Evolutionary conservation across 208 protist species (phyloP).

Genomic region (Crithidia expoeki): DNA sequence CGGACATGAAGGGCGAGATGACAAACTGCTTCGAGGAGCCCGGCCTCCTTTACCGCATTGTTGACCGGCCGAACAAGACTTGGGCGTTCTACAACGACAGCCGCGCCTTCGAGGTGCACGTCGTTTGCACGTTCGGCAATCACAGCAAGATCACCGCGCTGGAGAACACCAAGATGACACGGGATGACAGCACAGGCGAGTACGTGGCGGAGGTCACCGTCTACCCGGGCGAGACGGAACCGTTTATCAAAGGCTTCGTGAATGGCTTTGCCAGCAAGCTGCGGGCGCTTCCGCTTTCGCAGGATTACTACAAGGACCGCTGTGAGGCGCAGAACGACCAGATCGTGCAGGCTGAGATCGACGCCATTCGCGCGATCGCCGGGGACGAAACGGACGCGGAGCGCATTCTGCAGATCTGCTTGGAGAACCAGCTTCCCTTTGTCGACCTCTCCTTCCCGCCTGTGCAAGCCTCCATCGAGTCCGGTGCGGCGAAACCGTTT

Average conservation of each 20-base stretch:
- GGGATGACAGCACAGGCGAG: slow-evolving; percentile 47
- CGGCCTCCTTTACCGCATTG: slow-evolving; percentile 83
- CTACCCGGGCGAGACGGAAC: slow-evolving; percentile 82
- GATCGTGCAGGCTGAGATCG: slow-evolving; percentile 59
- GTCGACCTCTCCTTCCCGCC: slow-evolving; percentile 85
- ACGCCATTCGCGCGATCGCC: slow-evolving; percentile 52
- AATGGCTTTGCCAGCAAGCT: slow-evolving; percentile 85
- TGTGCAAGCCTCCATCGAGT: slow-evolving; percentile 51
- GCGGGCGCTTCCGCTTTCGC: slow-evolving; percentile 66
- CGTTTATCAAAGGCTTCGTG: slow-evolving; percentile 80
- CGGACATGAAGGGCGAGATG: slow-evolving; percentile 64
- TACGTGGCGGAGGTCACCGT: slow-evolving; percentile 65
- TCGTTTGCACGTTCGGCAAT: slow-evolving; percentile 75
- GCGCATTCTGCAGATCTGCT: slow-evolving; percentile 51
- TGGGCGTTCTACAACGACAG: slow-evolving; percentile 93
- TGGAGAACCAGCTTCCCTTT: slow-evolving; percentile 64
- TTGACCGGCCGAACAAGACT: slow-evolving; percentile 68
- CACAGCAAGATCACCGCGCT: slow-evolving; percentile 80
- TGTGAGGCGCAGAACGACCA: slow-evolving; percentile 35
- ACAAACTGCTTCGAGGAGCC: slow-evolving; percentile 86
- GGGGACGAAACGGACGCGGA: slow-evolving; percentile 52
- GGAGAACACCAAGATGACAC: slow-evolving; percentile 57
- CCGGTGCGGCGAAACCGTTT: slow-evolving; percentile 42
- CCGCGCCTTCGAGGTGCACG: slow-evolving; percentile 71
- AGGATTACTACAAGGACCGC: slow-evolving; percentile 66